Evolutionary conservation across 1,284 basidiomycete genomes (phyloP).

Genomic region (Puccinia hordei): DNA sequence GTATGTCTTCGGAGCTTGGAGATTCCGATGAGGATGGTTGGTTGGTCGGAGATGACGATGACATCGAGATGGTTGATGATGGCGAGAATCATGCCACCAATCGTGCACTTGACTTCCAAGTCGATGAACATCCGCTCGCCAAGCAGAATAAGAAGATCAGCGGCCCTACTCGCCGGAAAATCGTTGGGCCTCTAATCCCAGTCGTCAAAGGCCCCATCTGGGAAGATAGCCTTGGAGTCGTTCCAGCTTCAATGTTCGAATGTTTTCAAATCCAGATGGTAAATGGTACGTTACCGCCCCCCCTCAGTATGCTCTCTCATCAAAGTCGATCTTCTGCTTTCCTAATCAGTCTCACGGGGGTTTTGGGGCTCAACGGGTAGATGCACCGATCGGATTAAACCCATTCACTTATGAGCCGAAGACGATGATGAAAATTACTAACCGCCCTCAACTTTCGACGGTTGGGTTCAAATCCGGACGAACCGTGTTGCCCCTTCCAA

Average conservation of each 20-base stretch:
- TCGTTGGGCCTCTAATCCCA: slow-evolving; percentile 72
- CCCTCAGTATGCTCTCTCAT: not conserved
- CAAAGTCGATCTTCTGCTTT: not conserved
- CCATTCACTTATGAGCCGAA: slow-evolving; percentile 42
- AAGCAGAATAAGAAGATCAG: slow-evolving; percentile 52
- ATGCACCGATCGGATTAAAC: slow-evolving; percentile 40
- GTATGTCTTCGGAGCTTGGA: slow-evolving; percentile 59
- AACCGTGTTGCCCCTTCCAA: slow-evolving; percentile 26
- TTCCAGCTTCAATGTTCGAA: slow-evolving; percentile 26
- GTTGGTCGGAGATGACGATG: slow-evolving; percentile 53
- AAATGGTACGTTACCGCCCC: slow-evolving; percentile 18
- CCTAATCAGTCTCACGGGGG: not conserved
- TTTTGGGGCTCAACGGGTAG: slow-evolving; percentile 2
- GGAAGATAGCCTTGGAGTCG: slow-evolving; percentile 67
- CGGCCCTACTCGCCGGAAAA: slow-evolving; percentile 66
- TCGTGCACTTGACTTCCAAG: slow-evolving; percentile 61
- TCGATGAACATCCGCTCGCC: slow-evolving; percentile 62
- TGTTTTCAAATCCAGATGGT: slow-evolving; percentile 42
- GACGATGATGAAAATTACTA: not conserved
- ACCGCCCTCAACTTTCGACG: slow-evolving; percentile 16
- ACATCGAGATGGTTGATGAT: slow-evolving; percentile 53
- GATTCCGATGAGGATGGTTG: slow-evolving; percentile 66
- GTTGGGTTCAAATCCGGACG: not conserved
- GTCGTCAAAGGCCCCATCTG: slow-evolving; percentile 75
- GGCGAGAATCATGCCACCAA: slow-evolving; percentile 53